phyloP scores from a whole-genome alignment of 345 rosid genomes.

The Moricandia moricandioides region DNA sequence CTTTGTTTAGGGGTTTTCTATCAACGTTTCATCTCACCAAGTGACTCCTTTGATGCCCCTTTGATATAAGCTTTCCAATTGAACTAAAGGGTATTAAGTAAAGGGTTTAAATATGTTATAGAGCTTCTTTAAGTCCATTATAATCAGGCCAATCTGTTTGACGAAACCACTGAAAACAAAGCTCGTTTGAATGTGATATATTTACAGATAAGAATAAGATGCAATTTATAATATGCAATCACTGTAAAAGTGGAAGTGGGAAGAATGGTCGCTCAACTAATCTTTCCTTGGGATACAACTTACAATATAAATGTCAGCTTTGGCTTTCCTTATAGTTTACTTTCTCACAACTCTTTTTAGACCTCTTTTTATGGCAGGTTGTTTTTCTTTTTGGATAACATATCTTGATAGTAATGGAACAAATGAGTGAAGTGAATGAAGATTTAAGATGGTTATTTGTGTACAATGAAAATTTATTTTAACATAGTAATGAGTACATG shows the following conservation, averaged over 20 bases:
- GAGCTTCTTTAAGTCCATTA: too few species aligned
- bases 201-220: not conserved
- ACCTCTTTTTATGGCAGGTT: too few species aligned
- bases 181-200: too few species aligned
- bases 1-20: not conserved
- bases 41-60: constrained; percentile 2
- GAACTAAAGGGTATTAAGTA: not conserved
- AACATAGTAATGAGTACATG: too few species aligned
- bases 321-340: constrained; percentile 37
- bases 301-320: constrained; percentile 31
- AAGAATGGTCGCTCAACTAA: constrained; percentile 19
- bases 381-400: too few species aligned
- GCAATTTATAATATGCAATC: constrained; percentile 2
- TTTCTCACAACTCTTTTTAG: constrained; percentile 6
- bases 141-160: too few species aligned
- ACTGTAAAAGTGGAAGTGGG: constrained; percentile 18
- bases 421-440: too few species aligned
- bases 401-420: too few species aligned
- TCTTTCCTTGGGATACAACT: constrained; percentile 34
- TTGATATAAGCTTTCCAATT: constrained; percentile 9
- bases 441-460: too few species aligned
- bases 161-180: too few species aligned
- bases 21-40: constrained; percentile 12
- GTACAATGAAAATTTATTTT: too few species aligned
- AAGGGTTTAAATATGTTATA: too few species aligned